These are phyloP conservation scores for Lasiodiplodia hormozganensis DNA, from an alignment of 2,329 filamentous ascomycete genomes.

Conservation along the genomic window DNA sequence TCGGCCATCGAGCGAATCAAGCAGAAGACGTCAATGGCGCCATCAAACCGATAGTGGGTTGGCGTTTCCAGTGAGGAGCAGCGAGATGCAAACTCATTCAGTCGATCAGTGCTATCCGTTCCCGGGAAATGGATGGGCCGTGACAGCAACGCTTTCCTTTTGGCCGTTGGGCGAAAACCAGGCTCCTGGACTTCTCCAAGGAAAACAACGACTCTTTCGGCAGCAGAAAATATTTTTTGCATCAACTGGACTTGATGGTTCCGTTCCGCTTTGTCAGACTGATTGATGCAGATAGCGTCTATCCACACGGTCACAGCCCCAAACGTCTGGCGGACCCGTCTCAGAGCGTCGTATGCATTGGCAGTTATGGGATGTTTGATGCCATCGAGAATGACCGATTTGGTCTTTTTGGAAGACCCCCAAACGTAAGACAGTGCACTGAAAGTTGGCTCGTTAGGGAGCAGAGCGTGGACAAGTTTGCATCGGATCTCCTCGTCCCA, in stretches of 20 bases:
- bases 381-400: background rate
- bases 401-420: background rate
- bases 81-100: background rate
- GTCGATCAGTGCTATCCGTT: rapidly evolving
- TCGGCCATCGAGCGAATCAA: background rate
- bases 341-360: background rate
- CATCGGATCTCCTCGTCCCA: background rate
- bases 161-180: background rate
- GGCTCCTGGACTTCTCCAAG: background rate
- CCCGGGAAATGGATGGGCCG: background rate
- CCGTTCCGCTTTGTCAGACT: background rate
- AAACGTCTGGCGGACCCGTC: background rate
- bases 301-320: background rate
- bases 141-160: background rate
- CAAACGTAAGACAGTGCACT: background rate
- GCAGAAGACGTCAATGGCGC: background rate
- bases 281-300: background rate
- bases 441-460: background rate
- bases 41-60: background rate
- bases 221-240: background rate
- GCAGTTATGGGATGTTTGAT: background rate
- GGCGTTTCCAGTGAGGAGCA: background rate
- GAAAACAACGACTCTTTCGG: background rate
- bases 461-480: background rate
- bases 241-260: background rate